Evolutionary conservation across 306 rosid genomes (phyloP), one percentile per base, ranked within the genome.

Genomic region (Alnus glutinosa): DNA sequence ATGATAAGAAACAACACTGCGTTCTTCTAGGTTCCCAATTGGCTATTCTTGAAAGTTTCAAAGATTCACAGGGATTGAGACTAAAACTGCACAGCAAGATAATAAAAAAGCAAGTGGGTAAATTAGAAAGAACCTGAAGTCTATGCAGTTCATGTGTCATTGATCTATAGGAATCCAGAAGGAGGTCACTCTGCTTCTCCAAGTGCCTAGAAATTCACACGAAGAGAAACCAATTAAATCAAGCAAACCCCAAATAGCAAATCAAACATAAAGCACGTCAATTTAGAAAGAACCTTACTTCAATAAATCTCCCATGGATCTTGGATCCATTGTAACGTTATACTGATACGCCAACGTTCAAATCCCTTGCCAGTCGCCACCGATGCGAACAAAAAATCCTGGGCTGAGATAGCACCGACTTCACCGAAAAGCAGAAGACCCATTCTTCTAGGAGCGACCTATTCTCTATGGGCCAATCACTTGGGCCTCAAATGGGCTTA

Each of bases 121-220:
- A 0, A 14, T 67, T 2, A 39, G 7, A 75, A 23, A n/a, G 32
- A 72, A 88, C 92, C 89, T 81, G 85, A 71, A 88, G 87, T 44
- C 75, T 82, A 71, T 80, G 88, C 82, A 86, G 73, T 86, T 86
- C 92, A 34, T 86, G 77, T 0, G 85, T 67, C 85, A 86, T 84
- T 67, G 88, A 77, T 86, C 78, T 78, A 30, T 84, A 58, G 66
- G 89, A 47, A 37, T 88, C 86, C 75, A 39, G 81, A 1, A 86
- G 85, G 47, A 88, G 80, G 84, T 86, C 92, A 12, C 58, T 81
- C 83, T 86, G 92, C 85, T 82, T 88, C 84, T 86, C 92, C 88
- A 86, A 84, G 84, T 86, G 92, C 82, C 89, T 84, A 73, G 18
- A 42, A 16, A 39, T 48, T 74, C 57, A 55, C 62, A 32, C 3